Percentiles rank a stretch among this genome's conserved stretches.
phyloP scores from a whole-genome alignment of 2,329 filamentous ascomycete species.

The Emmonsia crescens region DNA sequence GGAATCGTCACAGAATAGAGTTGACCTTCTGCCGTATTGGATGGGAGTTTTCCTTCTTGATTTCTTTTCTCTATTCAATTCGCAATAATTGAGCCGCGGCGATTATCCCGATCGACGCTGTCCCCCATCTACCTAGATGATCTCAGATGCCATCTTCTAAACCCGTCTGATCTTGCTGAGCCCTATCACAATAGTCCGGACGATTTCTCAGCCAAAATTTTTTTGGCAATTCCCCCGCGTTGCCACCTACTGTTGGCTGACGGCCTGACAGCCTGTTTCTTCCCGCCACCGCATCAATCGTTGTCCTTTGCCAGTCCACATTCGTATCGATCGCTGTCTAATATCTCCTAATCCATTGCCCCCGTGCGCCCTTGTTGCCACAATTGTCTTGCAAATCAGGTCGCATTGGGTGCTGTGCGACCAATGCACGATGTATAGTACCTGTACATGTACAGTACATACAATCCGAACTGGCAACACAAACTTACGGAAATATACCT shows the following conservation, averaged over 20 bases:
- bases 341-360: neutral
- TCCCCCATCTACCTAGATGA: neutral
- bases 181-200: neutral
- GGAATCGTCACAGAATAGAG: too few relatives aligned
- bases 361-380: neutral
- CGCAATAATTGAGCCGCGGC: neutral
- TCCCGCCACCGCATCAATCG: neutral
- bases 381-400: neutral
- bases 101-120: neutral
- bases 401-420: slow-evolving; percentile 1
- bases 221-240: neutral
- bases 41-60: neutral
- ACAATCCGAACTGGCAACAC: neutral
- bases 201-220: neutral
- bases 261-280: neutral
- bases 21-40: too few relatives aligned
- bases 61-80: neutral
- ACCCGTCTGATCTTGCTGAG: neutral
- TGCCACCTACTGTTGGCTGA: neutral
- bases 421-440: neutral
- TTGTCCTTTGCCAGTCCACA: neutral
- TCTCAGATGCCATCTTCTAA: neutral
- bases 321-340: neutral
- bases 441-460: too few relatives aligned
- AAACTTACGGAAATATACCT: neutral